phyloP scores from a whole-genome alignment of 2,329 filamentous ascomycete species.

The Pyrenophora teres region DNA sequence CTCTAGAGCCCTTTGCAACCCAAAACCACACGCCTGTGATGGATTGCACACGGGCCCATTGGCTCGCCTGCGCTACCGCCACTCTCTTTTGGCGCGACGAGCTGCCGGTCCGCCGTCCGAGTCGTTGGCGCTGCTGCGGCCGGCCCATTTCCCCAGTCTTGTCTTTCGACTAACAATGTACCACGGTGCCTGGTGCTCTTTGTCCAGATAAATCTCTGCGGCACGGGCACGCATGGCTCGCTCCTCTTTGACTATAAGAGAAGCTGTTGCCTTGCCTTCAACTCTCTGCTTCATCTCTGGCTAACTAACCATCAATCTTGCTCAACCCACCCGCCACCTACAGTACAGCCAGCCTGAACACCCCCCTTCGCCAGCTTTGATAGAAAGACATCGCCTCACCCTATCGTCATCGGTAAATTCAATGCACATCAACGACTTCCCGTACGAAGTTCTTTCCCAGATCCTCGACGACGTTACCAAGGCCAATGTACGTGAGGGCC shows the following conservation, averaged over 20 bases:
- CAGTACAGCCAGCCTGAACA: background rate
- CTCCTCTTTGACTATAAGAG: constrained; percentile 35
- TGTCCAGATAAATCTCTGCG: constrained; percentile 37
- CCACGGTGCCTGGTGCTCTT: constrained; percentile 34
- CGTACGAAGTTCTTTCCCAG: constrained; percentile 57
- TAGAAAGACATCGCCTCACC: constrained; percentile 18
- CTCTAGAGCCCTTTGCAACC: constrained; percentile 26
- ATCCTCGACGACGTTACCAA: constrained; percentile 57
- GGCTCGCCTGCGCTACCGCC: constrained; percentile 26
- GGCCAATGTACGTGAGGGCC: constrained; percentile 54
- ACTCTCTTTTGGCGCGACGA: constrained; percentile 28
- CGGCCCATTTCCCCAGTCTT: constrained; percentile 26
- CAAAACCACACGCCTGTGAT: constrained; percentile 28
- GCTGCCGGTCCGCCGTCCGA: constrained; percentile 21
- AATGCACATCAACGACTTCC: constrained; percentile 57
- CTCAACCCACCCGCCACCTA: constrained; percentile 11
- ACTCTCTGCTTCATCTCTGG: constrained; percentile 16
- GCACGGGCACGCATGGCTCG: background rate
- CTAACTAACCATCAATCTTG: constrained; percentile 24
- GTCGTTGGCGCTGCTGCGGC: constrained; percentile 33
- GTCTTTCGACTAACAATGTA: constrained; percentile 40
- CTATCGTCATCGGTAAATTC: constrained; percentile 24
- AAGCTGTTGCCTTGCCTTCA: constrained; percentile 8
- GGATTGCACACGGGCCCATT: constrained; percentile 12
- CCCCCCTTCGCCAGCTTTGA: constrained; percentile 8